Evolutionary conservation across 257 asterid genomes (phyloP), one percentile per base, ranked within the genome.

Genomic region (Primulina eburnea): DNA sequence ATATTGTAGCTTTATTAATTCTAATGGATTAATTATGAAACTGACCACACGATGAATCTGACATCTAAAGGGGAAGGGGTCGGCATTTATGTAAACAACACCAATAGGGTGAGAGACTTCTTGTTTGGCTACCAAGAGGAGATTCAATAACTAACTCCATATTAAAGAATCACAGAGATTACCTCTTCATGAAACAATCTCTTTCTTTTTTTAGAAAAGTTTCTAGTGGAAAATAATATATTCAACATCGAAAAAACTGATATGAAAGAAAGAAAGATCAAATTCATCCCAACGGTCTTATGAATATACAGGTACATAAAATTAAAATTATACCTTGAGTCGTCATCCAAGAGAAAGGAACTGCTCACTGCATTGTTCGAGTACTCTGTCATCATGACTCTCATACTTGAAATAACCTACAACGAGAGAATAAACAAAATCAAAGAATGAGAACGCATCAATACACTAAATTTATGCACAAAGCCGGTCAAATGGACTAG

Each of bases 291-390:
- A 62, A 34, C 62, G n/a, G 6, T 71, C 71, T 66, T 56, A 63
- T 20, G 26, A 61, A 17, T 8, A 34, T 29, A 73, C 68, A 60
- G 62, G 62, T 30, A 0, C 3, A 33, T 5, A 37, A 56, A 68
- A 32, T 32, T 28, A 56, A 53, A 5, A 37, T 29, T 10, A 58
- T 85, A 86, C 92, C 96, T 89, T 50, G 92, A 84, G 65, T 89
- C 92, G 71, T 89, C 96, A 26, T 89, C 96, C 81, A 89, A 82
- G 69, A 89, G 75, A 71, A 89, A 89, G 26, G 96, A 89, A 77
- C 88, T 89, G 83, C 89, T 86, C 73, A 86, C 90, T 29, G 84
- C 82, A 65, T 78, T 89, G 82, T 84, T 84, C 10, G 96, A 86
- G 81, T 89, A 90, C 75, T 89, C 96, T 58, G 89, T 83, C 96